A percentile compares a stretch with the other conserved stretches of the same genome.
phyloP scores from a whole-genome alignment of 2,329 filamentous ascomycete species.

The Colletotrichum kahawae region DNA sequence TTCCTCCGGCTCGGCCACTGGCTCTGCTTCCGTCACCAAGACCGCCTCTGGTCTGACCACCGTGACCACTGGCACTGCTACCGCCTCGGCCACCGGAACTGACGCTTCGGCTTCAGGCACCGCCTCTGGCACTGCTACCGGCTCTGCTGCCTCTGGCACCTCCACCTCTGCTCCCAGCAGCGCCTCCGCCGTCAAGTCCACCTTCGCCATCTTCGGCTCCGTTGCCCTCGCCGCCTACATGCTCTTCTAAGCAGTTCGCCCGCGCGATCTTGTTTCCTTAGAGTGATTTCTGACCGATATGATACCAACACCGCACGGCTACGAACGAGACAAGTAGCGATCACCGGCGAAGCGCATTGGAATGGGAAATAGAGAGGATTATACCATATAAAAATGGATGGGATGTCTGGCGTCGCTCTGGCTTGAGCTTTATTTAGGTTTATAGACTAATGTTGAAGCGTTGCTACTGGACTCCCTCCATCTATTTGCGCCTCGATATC shows the following conservation, averaged over 20 bases:
- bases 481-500: background rate
- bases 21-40: background rate
- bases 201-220: constrained; percentile 20
- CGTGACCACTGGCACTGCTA: constrained; percentile 12
- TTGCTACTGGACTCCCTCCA: constrained; percentile 24
- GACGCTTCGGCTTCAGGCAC: constrained; percentile 5
- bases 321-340: constrained; percentile 6
- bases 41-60: constrained; percentile 14
- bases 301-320: constrained; percentile 15
- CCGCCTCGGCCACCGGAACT: background rate
- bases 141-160: constrained; percentile 9
- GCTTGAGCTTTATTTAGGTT: constrained; percentile 1
- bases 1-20: constrained; percentile 1
- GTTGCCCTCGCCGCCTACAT: constrained; percentile 20
- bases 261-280: background rate
- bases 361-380: background rate
- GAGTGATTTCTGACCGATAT: constrained; percentile 18
- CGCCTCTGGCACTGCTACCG: constrained; percentile 7
- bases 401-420: constrained; percentile 15
- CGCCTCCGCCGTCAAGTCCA: constrained; percentile 16
- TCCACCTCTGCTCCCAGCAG: constrained; percentile 9
- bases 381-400: constrained; percentile 15
- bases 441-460: constrained; percentile 20
- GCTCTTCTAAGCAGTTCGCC: constrained; percentile 15
- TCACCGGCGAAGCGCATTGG: background rate